Percentiles rank a stretch among this genome's conserved stretches.
These are phyloP conservation scores for Carex cristatella DNA, from an alignment of 176 grass and related monocot species.

Conservation along the genomic window DNA sequence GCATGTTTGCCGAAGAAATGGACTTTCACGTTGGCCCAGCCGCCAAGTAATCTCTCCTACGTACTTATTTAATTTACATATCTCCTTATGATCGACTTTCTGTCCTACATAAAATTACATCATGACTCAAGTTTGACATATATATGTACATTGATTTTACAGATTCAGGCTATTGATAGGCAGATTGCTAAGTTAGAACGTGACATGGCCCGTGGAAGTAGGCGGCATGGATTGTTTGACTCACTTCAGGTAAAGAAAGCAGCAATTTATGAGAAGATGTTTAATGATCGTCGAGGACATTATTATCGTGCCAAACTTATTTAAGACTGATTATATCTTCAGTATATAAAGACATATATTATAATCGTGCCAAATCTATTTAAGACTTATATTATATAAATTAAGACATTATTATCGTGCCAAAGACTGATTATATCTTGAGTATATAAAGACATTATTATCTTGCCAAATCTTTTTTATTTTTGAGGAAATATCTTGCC, in stretches of 20 bases:
- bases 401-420: neutral
- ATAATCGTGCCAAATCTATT: too few relatives aligned
- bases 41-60: conserved; percentile 18
- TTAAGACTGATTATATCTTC: neutral
- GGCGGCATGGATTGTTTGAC: neutral
- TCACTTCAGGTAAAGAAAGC: neutral
- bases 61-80: neutral
- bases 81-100: neutral
- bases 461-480: too few relatives aligned
- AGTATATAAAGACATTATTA: neutral
- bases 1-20: conserved; percentile 19
- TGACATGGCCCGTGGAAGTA: neutral
- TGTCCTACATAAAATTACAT: neutral
- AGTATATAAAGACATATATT: neutral
- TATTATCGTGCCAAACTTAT: neutral
- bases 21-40: conserved; percentile 32
- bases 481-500: too few relatives aligned
- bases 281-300: neutral
- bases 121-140: neutral
- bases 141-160: neutral
- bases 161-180: conserved; percentile 32
- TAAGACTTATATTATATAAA: too few relatives aligned
- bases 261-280: conserved; percentile 20
- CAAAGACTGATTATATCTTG: neutral
- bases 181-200: conserved; percentile 10